Evolutionary conservation across 2,329 filamentous ascomycete genomes (phyloP).

Genomic region (Diaporthe citrichinensis): DNA sequence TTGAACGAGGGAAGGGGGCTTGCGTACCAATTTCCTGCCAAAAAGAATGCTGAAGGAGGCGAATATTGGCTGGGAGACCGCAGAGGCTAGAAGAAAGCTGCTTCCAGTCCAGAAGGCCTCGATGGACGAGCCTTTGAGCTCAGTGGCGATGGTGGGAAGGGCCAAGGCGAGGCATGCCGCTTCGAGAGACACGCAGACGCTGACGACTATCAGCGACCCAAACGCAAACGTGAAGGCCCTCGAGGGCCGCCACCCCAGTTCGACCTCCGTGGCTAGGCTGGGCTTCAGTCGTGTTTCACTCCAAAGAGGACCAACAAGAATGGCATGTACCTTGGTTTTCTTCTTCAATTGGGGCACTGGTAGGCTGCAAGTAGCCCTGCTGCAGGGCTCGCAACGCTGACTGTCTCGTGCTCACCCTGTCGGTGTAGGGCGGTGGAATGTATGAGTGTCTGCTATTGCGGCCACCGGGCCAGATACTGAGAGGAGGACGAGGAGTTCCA

Average conservation of each 20-base stretch:
- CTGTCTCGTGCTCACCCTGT: not conserved
- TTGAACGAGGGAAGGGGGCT: accelerated
- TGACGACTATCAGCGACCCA: conserved; percentile 18
- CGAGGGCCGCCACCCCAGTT: conserved; percentile 3
- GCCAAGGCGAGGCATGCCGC: conserved; percentile 17
- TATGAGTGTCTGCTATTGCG: conserved; percentile 22
- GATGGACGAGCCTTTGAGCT: conserved; percentile 6
- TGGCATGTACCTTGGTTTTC: conserved; percentile 3
- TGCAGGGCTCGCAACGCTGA: not conserved
- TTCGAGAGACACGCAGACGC: conserved; percentile 22
- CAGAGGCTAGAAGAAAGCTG: conserved; percentile 18
- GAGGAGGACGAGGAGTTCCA: not conserved
- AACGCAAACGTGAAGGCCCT: conserved; percentile 10
- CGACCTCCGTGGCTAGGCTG: not conserved
- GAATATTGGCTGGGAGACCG: conserved; percentile 19
- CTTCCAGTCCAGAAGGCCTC: conserved; percentile 17
- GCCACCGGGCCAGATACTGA: not conserved
- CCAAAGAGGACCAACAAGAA: not conserved
- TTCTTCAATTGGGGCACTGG: not conserved
- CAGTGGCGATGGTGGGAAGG: conserved; percentile 9
- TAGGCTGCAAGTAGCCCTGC: not conserved
- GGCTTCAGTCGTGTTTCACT: not conserved
- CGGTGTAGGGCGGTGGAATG: conserved; percentile 4
- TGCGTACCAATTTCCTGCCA: conserved; percentile 16
- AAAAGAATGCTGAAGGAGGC: conserved; percentile 15